Evolutionary conservation across 805 yeast genomes (phyloP).

Genomic region (Dipodascopsis uninucleata): DNA sequence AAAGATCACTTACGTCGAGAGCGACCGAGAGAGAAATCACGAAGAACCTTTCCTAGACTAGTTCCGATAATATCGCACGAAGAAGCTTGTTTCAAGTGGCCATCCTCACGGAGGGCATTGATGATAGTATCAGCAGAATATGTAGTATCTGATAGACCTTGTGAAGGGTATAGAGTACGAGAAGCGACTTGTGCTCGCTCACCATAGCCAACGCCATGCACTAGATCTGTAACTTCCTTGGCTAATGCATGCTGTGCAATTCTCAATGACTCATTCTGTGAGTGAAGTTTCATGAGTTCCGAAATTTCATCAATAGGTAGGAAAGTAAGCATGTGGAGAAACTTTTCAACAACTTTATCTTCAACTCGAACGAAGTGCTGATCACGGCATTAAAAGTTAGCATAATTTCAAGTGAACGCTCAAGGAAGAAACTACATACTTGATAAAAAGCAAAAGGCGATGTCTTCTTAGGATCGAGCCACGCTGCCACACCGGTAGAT

Average conservation of each 20-base stretch:
- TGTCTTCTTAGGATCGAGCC: slow-evolving; percentile 71
- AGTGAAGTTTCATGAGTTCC: slow-evolving; percentile 51
- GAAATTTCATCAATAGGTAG: slow-evolving; percentile 62
- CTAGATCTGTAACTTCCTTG: slow-evolving; percentile 75
- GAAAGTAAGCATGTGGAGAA: slow-evolving; percentile 74
- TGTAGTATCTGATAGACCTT: slow-evolving; percentile 44
- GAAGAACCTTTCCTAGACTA: slow-evolving; percentile 52
- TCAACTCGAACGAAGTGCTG: slow-evolving; percentile 68
- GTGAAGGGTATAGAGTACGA: slow-evolving; percentile 57
- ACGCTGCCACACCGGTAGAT: slow-evolving; percentile 94
- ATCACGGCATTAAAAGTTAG: slow-evolving; percentile 1
- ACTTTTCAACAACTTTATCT: slow-evolving; percentile 67
- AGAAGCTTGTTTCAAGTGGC: slow-evolving; percentile 45
- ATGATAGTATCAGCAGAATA: slow-evolving; percentile 45
- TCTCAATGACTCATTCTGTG: slow-evolving; percentile 56
- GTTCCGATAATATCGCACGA: slow-evolving; percentile 39
- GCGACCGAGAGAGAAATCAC: slow-evolving; percentile 28
- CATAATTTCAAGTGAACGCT: not conserved
- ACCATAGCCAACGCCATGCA: slow-evolving; percentile 81
- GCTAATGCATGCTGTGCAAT: slow-evolving; percentile 77
- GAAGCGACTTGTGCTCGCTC: slow-evolving; percentile 64
- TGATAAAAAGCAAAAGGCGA: slow-evolving; percentile 81
- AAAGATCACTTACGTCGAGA: slow-evolving; percentile 38
- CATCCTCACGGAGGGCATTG: slow-evolving; percentile 55
- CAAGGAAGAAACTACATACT: slow-evolving; percentile 19